Percentiles rank a stretch among this genome's conserved stretches.
phyloP scores from a whole-genome alignment of 2,329 filamentous ascomycete genomes.

The Gaeumannomyces sp. region DNA sequence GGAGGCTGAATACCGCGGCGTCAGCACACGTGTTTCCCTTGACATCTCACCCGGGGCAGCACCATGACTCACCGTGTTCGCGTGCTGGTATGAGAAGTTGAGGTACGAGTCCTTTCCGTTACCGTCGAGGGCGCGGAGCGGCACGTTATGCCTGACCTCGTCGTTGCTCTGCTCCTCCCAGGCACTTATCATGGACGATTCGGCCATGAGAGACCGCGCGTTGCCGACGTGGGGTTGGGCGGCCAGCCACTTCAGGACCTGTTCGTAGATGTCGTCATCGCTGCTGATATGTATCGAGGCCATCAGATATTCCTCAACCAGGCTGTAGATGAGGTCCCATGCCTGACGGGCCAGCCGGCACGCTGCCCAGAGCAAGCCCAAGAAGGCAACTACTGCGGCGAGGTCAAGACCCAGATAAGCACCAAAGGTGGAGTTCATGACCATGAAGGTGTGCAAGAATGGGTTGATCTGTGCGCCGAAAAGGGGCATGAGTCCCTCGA shows the following conservation, averaged over 20 bases:
- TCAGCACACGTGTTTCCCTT: neutral
- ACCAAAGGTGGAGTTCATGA: constrained; percentile 40
- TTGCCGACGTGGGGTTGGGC: constrained; percentile 44
- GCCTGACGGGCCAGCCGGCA: constrained; percentile 28
- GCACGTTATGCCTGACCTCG: constrained; percentile 32
- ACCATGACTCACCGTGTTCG: constrained; percentile 34
- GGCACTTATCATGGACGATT: constrained; percentile 47
- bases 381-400: constrained; percentile 36
- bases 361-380: constrained; percentile 42
- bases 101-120: constrained; percentile 38
- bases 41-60: neutral
- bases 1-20: constrained; percentile 31
- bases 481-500: constrained; percentile 31
- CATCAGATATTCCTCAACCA: constrained; percentile 42
- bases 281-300: constrained; percentile 46
- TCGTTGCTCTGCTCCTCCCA: constrained; percentile 49
- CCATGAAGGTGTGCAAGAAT: constrained; percentile 33
- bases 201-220: constrained; percentile 47
- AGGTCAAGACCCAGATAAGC: constrained; percentile 42
- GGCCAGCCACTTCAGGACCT: constrained; percentile 54
- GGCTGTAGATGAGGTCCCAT: constrained; percentile 18
- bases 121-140: constrained; percentile 30
- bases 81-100: constrained; percentile 54
- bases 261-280: constrained; percentile 51
- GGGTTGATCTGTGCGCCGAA: constrained; percentile 36